These are phyloP conservation scores for Auriscalpium vulgare DNA, from an alignment of 768 basidiomycete species.

Conservation along the genomic window DNA sequence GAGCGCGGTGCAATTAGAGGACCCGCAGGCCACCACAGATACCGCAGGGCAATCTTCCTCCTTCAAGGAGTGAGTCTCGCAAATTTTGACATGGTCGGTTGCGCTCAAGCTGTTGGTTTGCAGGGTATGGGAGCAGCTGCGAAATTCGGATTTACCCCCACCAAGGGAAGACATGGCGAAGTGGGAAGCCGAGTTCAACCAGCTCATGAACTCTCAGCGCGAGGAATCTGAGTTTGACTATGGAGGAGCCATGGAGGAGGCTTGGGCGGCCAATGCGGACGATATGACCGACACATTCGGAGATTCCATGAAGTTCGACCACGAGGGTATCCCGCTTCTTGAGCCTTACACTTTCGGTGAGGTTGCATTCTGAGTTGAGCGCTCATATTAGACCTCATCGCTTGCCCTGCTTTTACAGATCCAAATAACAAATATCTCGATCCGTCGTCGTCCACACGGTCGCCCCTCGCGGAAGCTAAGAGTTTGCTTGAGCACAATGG, in stretches of 20 bases:
- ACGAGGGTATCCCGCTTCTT: conserved; percentile 70
- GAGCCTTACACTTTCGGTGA: conserved; percentile 72
- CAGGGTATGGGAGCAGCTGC: conserved; percentile 59
- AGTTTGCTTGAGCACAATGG: conserved; percentile 70
- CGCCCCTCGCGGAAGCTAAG: conserved; percentile 64
- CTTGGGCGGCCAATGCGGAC: conserved; percentile 35
- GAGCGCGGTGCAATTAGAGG: conserved; percentile 21
- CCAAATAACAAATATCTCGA: conserved; percentile 63
- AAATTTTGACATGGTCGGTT: too few species aligned
- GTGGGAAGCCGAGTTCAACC: conserved; percentile 81
- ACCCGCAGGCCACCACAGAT: background rate
- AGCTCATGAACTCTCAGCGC: conserved; percentile 61
- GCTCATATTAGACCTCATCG: background rate
- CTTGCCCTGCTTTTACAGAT: conserved; percentile 35
- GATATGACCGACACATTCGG: conserved; percentile 25
- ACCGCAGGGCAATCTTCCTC: too few species aligned
- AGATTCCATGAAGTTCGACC: conserved; percentile 44
- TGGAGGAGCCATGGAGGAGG: conserved; percentile 49
- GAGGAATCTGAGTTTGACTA: conserved; percentile 57
- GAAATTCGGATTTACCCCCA: conserved; percentile 49
- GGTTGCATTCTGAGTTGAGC: conserved; percentile 16
- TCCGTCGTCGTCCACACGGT: conserved; percentile 38
- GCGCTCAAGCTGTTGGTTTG: too few species aligned
- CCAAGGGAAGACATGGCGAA: conserved; percentile 58
- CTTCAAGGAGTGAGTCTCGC: too few species aligned